Evolutionary conservation across 495 filamentous ascomycete genomes (phyloP).

Genomic region (Penicillium antarcticum): DNA sequence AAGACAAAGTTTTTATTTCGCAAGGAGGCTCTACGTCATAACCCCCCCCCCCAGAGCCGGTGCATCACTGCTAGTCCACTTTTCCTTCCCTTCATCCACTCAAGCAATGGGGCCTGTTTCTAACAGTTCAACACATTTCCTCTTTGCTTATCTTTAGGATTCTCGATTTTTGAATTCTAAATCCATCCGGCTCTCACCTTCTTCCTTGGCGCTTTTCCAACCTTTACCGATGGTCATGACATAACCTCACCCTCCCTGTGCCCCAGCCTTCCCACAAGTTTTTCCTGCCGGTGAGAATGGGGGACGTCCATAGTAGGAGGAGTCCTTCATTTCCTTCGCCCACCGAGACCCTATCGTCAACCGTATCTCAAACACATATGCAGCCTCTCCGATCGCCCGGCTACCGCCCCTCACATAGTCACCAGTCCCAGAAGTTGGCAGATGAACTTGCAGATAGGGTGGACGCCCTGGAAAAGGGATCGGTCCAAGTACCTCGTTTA

Average conservation of each 20-base stretch:
- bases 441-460: constrained; percentile 18
- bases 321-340: constrained; percentile 44
- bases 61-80: constrained; percentile 29
- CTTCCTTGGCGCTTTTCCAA: constrained; percentile 3
- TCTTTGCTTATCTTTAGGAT: constrained; percentile 1
- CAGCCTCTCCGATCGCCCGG: constrained; percentile 25
- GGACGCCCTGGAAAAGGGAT: constrained; percentile 17
- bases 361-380: constrained; percentile 27
- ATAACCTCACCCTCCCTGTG: constrained; percentile 35
- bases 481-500: constrained; percentile 12
- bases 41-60: constrained; percentile 26
- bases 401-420: constrained; percentile 15
- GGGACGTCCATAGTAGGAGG: constrained; percentile 38
- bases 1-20: constrained; percentile 4
- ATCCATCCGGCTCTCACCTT: constrained; percentile 3
- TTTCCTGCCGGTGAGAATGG: constrained; percentile 36
- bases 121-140: constrained; percentile 10
- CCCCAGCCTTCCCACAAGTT: constrained; percentile 33
- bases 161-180: constrained; percentile 3
- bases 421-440: constrained; percentile 11
- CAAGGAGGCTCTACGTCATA: constrained; percentile 38
- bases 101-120: constrained; percentile 26
- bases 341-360: constrained; percentile 35
- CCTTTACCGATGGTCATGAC: constrained; percentile 28
- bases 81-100: constrained; percentile 18